Evolutionary conservation across 768 basidiomycete species (phyloP), one percentile per base, ranked within the genome.

Genomic region (Pleurotus salmoneostramineus): DNA sequence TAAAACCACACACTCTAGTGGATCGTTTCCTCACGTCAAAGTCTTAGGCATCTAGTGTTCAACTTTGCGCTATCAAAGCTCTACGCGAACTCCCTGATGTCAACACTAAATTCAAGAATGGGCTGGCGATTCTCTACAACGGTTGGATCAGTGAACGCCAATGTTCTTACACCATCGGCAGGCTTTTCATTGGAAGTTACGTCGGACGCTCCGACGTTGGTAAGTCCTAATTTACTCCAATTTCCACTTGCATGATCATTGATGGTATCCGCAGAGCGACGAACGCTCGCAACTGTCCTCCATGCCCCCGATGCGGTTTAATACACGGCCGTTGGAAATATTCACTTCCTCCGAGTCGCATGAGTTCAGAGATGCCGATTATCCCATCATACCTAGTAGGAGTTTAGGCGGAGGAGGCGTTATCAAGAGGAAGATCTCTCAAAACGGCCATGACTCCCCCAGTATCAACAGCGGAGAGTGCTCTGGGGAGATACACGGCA

Each of bases 31-130:
- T 10, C n/a, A 10, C n/a, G 37, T 40, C 10, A 40, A 40, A 10
- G 4, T 10, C 33, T 8, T 58, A 76, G 74, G 37, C 72, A 77
- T 61, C 64, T 77, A 3, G 63, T 71, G 11, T 73, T 75, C 64
- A 73, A 72, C 63, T 68, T 75, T 48, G 68, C 70, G 5, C 69
- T 76, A 12, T 69, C 72, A 43, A 77, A 77, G 62, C 64, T 78
- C 6, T 75, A 75, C 61, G 72, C 73, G 17, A 77, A 75, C 64
- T 58, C 58, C 0, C 65, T 77, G 33, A 68, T 78, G 71, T 75
- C 75, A 47, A 73, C 63, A 36, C 61, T 76, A 51, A 74, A 76
- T 48, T 66, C 70, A 6, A 62, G 72, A 17, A 63, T 63, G 44
- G 68, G 69, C 33, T 74, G 72, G 74, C 62, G 65, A 32, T 40